Conservation (phyloP, 2,329 filamentous ascomycete species). For the Chlorencoelia australis region DNA sequence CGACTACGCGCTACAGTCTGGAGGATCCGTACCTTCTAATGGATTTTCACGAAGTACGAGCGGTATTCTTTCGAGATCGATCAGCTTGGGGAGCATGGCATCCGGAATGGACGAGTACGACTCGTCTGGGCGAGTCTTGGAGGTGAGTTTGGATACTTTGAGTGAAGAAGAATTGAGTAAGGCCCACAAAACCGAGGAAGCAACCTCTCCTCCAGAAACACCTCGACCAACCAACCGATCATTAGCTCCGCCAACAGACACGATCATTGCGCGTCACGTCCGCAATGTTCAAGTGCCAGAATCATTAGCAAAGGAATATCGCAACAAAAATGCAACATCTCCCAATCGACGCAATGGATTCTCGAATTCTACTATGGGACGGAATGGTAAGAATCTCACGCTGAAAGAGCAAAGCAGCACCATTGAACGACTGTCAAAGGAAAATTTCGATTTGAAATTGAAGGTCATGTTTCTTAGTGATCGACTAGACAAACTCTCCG, state of each 20-base stretch:
- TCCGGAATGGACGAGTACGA: slow-evolving; percentile 55
- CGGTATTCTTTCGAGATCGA: slow-evolving; percentile 59
- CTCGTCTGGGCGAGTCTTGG: slow-evolving; percentile 27
- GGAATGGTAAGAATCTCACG: slow-evolving; percentile 64
- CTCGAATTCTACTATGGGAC: slow-evolving; percentile 39
- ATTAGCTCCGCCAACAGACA: slow-evolving; percentile 66
- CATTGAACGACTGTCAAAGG: slow-evolving; percentile 90
- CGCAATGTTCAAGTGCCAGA: slow-evolving; percentile 86
- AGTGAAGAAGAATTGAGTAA: slow-evolving; percentile 44
- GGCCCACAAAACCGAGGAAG: slow-evolving; percentile 39
- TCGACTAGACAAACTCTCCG: slow-evolving; percentile 82
- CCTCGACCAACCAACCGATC: slow-evolving; percentile 51
- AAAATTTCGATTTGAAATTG: slow-evolving; percentile 95
- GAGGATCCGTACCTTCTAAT: slow-evolving; percentile 56
- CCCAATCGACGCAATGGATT: slow-evolving; percentile 41
- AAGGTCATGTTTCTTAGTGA: slow-evolving; percentile 97
- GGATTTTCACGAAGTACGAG: slow-evolving; percentile 38
- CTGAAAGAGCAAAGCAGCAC: slow-evolving; percentile 96
- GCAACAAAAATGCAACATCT: slow-evolving; percentile 60
- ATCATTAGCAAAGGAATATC: slow-evolving; percentile 77
- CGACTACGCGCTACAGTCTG: slow-evolving; percentile 76
- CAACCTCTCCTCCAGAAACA: slow-evolving; percentile 48
- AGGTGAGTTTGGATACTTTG: slow-evolving; percentile 43
- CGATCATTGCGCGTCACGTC: slow-evolving; percentile 77
- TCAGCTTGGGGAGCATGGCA: slow-evolving; percentile 83